A percentile compares a stretch with the other conserved stretches of the same genome.
phyloP scores from a whole-genome alignment of 352 stramenopile species.

The Globisporangium radiosum region DNA sequence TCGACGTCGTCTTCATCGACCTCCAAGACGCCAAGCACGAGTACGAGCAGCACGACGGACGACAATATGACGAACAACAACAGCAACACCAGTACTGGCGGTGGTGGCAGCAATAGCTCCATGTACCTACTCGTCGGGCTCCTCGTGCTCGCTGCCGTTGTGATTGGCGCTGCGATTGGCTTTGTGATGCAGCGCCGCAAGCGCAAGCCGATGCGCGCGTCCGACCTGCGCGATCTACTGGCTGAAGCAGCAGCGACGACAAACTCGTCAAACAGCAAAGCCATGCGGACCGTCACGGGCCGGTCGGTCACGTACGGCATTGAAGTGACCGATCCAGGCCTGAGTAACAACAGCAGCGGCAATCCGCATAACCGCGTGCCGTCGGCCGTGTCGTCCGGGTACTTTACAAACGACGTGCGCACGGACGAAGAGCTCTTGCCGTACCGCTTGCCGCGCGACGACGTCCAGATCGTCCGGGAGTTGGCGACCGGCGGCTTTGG shows the following conservation, averaged over 20 bases:
- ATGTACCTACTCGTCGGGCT: constrained; percentile 15
- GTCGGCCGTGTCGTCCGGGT: constrained; percentile 7
- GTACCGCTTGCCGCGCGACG: constrained; percentile 37
- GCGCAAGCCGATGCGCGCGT: neutral
- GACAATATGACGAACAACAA: neutral
- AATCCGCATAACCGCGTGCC: constrained; percentile 4
- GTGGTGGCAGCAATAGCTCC: constrained; percentile 5
- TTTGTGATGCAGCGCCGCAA: constrained; percentile 19
- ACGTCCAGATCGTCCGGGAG: constrained; percentile 33
- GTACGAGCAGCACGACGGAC: neutral
- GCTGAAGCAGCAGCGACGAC: constrained; percentile 4
- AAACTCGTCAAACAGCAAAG: neutral
- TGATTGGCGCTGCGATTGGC: constrained; percentile 12
- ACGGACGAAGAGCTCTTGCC: constrained; percentile 52
- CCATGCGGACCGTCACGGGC: constrained; percentile 7
- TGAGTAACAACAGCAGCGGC: neutral
- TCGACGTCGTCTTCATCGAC: neutral
- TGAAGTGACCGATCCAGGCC: constrained; percentile 1
- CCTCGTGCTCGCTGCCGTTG: constrained; percentile 17
- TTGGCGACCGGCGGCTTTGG: constrained; percentile 57
- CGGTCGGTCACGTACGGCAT: constrained; percentile 2
- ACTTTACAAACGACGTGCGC: constrained; percentile 56
- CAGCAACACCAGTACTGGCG: neutral
- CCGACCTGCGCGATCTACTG: constrained; percentile 8
- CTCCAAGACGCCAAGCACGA: neutral